Conservation (phyloP, 2,329 filamentous ascomycete genomes). For the Venturiaceae sp. region DNA sequence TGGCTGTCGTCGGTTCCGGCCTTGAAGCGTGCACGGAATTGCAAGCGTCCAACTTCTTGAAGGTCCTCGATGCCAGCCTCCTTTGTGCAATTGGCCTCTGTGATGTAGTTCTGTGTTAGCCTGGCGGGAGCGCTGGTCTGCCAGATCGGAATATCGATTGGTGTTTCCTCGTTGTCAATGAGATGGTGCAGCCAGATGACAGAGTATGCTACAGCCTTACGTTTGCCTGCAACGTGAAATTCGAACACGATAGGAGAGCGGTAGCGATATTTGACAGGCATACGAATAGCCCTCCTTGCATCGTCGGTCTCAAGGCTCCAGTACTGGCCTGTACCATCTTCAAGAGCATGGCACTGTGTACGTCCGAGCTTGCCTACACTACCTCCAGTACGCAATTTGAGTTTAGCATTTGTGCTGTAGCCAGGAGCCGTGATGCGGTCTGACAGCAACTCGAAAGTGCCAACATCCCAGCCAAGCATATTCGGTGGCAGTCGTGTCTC, state of each 20-base stretch:
- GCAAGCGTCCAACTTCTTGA: slow-evolving; percentile 69
- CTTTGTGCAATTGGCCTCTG: slow-evolving; percentile 59
- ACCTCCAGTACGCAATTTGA: slow-evolving; percentile 76
- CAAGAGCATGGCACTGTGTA: slow-evolving; percentile 48
- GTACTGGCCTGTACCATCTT: slow-evolving; percentile 50
- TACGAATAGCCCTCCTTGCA: slow-evolving; percentile 48
- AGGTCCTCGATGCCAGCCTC: slow-evolving; percentile 67
- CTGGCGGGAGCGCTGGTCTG: slow-evolving; percentile 64
- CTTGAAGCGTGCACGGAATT: slow-evolving; percentile 76
- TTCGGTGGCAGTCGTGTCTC: slow-evolving; percentile 76
- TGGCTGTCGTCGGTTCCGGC: slow-evolving; percentile 85
- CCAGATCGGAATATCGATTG: slow-evolving; percentile 88
- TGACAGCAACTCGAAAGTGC: slow-evolving; percentile 81
- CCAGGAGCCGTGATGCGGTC: slow-evolving; percentile 56
- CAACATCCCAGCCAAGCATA: slow-evolving; percentile 89
- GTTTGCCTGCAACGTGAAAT: slow-evolving; percentile 61
- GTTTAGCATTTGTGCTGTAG: slow-evolving; percentile 54
- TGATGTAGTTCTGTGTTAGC: slow-evolving; percentile 87
- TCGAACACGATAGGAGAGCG: slow-evolving; percentile 85
- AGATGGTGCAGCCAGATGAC: slow-evolving; percentile 80
- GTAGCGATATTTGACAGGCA: slow-evolving; percentile 87
- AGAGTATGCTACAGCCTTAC: slow-evolving; percentile 64
- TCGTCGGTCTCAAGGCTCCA: slow-evolving; percentile 46
- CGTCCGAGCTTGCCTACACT: slow-evolving; percentile 63
- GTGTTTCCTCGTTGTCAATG: slow-evolving; percentile 64